These are phyloP conservation scores for Colletotrichum simmondsii DNA, from an alignment of 2,329 filamentous ascomycete genomes.

Conservation along the genomic window DNA sequence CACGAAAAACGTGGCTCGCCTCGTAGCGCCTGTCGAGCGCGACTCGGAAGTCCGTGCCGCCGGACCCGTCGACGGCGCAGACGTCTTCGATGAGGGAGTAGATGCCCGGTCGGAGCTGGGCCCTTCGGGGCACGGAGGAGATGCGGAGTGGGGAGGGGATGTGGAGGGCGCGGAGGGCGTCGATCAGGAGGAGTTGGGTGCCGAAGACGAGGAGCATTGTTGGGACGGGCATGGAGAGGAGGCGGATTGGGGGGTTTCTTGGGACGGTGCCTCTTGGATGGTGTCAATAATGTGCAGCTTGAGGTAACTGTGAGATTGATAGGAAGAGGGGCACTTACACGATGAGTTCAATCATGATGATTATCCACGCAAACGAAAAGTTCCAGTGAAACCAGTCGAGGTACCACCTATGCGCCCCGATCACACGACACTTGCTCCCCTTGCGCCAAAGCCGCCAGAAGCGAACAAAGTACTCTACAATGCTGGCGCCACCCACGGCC, in stretches of 20 bases:
- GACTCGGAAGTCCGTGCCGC: constrained; percentile 62
- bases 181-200: constrained; percentile 60
- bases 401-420: constrained; percentile 44
- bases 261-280: constrained; percentile 35
- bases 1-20: constrained; percentile 62
- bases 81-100: constrained; percentile 66
- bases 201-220: constrained; percentile 64
- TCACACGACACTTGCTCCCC: constrained; percentile 60
- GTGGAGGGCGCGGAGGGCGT: constrained; percentile 55
- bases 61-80: constrained; percentile 62
- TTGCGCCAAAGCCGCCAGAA: constrained; percentile 64
- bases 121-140: constrained; percentile 60
- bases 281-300: background rate
- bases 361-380: constrained; percentile 62
- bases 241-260: constrained; percentile 51
- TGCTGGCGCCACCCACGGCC: constrained; percentile 61
- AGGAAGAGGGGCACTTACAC: constrained; percentile 42
- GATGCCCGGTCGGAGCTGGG: constrained; percentile 62
- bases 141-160: constrained; percentile 60
- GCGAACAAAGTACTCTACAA: constrained; percentile 63
- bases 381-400: constrained; percentile 70
- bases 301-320: too few relatives aligned
- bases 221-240: constrained; percentile 62
- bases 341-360: constrained; percentile 67
- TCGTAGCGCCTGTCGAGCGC: constrained; percentile 62